Conservation (phyloP, 108 stramenopile species). For the Nannochloropsis salina region DNA sequence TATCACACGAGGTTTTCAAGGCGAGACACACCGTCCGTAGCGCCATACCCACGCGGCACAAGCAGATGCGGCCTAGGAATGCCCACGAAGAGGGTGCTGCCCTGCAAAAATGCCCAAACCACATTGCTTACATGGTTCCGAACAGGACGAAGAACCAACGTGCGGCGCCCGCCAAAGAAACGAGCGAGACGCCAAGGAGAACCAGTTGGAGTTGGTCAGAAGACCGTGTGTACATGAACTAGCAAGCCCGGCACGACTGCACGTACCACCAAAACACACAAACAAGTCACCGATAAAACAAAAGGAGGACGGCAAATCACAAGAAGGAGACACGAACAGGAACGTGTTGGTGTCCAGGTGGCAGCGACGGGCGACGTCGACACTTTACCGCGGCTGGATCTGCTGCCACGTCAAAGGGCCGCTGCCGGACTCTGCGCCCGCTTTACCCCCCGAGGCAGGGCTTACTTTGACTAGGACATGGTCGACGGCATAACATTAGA, state of each 20-base stretch:
- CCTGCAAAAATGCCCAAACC: too few species aligned
- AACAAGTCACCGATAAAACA: neutral
- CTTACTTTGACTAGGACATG: too few species aligned
- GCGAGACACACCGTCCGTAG: neutral
- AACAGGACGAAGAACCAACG: constrained; percentile 9
- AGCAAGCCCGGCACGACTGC: neutral
- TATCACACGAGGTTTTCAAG: neutral
- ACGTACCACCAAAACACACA: neutral
- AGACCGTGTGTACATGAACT: neutral
- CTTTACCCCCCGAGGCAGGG: too few species aligned
- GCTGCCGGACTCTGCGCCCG: too few species aligned
- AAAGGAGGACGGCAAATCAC: neutral
- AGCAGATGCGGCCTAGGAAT: neutral
- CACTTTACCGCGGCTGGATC: too few species aligned
- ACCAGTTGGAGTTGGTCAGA: too few species aligned
- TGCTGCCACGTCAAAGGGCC: too few species aligned
- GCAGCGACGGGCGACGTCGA: too few species aligned
- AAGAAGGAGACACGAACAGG: neutral
- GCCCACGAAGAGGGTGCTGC: too few species aligned
- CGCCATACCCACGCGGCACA: neutral
- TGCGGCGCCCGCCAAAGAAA: neutral
- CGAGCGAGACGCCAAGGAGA: neutral
- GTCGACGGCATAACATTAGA: too few species aligned
- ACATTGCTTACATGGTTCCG: neutral
- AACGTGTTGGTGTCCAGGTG: neutral